These are phyloP conservation scores for Myriangium duriaei DNA, from an alignment of 2,329 filamentous ascomycete species.

Conservation along the genomic window DNA sequence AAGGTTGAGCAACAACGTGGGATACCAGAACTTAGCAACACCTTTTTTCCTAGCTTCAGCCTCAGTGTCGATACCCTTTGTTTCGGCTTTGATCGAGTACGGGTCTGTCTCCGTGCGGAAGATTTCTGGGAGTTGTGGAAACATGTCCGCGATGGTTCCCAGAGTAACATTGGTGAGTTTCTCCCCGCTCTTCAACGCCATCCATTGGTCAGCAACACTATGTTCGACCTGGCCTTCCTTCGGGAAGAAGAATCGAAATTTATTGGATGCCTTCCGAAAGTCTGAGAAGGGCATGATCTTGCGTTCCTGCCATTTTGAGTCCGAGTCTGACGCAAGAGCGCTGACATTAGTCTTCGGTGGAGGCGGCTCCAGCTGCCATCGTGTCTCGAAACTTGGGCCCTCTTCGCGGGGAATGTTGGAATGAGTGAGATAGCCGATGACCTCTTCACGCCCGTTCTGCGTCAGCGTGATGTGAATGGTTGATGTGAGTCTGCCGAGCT, in stretches of 20 bases:
- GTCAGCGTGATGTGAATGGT: constrained; percentile 49
- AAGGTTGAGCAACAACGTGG: constrained; percentile 61
- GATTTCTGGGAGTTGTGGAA: constrained; percentile 51
- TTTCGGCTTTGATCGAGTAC: constrained; percentile 20
- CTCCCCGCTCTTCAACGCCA: constrained; percentile 46
- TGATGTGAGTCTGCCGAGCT: constrained; percentile 51
- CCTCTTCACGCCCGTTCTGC: constrained; percentile 42
- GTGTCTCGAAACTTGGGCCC: constrained; percentile 44
- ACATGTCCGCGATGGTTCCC: constrained; percentile 56
- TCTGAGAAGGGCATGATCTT: constrained; percentile 31
- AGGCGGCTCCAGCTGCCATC: constrained; percentile 39
- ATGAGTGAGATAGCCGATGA: constrained; percentile 53
- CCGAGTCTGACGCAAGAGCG: constrained; percentile 31
- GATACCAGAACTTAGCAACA: constrained; percentile 52
- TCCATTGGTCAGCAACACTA: constrained; percentile 51
- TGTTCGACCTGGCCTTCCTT: constrained; percentile 29
- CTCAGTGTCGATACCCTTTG: constrained; percentile 16
- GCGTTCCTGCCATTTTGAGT: constrained; percentile 36
- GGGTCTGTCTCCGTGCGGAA: constrained; percentile 24
- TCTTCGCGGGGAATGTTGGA: constrained; percentile 47
- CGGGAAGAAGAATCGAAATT: constrained; percentile 42
- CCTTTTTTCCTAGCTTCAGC: constrained; percentile 17
- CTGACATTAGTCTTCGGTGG: constrained; percentile 30
- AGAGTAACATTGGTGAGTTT: constrained; percentile 54
- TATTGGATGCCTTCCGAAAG: constrained; percentile 38